These are phyloP conservation scores for Rosa lucieae DNA, from an alignment of 306 rosid species.

Conservation along the genomic window DNA sequence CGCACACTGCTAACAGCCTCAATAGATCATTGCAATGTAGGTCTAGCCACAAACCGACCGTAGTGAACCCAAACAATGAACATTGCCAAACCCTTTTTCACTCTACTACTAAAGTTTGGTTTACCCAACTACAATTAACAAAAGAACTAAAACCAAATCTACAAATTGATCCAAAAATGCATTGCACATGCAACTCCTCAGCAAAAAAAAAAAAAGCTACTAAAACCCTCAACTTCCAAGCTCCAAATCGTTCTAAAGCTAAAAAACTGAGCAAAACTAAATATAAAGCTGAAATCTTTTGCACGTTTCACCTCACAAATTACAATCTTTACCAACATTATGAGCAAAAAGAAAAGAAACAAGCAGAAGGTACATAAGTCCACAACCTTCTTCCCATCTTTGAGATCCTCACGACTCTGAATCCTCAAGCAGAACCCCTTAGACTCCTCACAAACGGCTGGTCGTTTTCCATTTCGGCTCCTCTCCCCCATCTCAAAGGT, in stretches of 20 bases:
- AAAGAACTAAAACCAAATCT: not conserved
- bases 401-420: conserved; percentile 2
- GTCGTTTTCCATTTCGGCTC: not conserved
- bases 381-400: conserved; percentile 9
- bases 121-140: not conserved
- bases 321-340: too few species aligned
- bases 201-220: not conserved
- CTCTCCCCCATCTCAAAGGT: not conserved
- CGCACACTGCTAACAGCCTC: too few species aligned
- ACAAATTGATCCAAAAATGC: not conserved
- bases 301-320: too few species aligned
- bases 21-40: too few species aligned
- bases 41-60: too few species aligned
- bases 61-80: too few species aligned
- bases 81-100: too few species aligned
- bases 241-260: not conserved
- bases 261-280: not conserved
- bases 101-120: not conserved
- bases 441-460: not conserved
- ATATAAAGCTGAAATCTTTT: not conserved
- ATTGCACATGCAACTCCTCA: not conserved
- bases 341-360: too few species aligned
- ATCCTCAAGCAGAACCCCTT: not conserved
- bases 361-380: too few species aligned
- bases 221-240: not conserved